Percentiles rank a stretch among this genome's conserved stretches.
Conservation (phyloP, 768 basidiomycete species). For the Phaffia tasmanica region DNA sequence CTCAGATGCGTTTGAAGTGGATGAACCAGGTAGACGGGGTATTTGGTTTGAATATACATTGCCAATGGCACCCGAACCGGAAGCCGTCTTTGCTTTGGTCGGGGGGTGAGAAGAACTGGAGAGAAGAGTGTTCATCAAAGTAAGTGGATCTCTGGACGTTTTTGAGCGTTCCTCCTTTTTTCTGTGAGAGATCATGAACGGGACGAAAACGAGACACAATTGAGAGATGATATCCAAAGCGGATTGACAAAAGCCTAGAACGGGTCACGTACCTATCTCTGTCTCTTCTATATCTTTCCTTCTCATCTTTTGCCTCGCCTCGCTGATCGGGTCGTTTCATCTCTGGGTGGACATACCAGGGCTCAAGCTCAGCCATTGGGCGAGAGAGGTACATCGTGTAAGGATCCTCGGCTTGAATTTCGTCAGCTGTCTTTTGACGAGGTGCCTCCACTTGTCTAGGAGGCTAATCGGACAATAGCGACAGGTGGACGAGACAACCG, state of each 20-base stretch:
- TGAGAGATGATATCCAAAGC: neutral
- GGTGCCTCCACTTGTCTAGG: neutral
- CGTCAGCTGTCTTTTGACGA: constrained; percentile 13
- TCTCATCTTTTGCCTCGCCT: constrained; percentile 5
- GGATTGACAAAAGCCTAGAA: neutral
- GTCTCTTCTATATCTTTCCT: constrained; percentile 6
- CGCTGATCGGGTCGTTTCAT: constrained; percentile 17
- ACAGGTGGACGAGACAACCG: no score
- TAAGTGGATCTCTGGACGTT: constrained; percentile 15
- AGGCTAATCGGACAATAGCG: neutral
- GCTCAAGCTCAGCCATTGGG: constrained; percentile 19
- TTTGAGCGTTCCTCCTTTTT: constrained; percentile 11
- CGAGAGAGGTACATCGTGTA: constrained; percentile 25
- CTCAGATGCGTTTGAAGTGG: neutral
- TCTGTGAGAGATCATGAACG: neutral
- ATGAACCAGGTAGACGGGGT: neutral
- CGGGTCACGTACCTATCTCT: constrained; percentile 1
- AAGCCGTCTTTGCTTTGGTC: neutral
- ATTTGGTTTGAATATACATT: neutral
- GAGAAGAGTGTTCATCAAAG: constrained; percentile 15
- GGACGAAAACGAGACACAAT: neutral
- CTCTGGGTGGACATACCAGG: constrained; percentile 22
- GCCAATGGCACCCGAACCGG: no score
- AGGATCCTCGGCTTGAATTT: constrained; percentile 19
- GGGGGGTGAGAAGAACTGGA: neutral